These are phyloP conservation scores for Boletales sp. DNA, from an alignment of 768 basidiomycete species.

Conservation along the genomic window DNA sequence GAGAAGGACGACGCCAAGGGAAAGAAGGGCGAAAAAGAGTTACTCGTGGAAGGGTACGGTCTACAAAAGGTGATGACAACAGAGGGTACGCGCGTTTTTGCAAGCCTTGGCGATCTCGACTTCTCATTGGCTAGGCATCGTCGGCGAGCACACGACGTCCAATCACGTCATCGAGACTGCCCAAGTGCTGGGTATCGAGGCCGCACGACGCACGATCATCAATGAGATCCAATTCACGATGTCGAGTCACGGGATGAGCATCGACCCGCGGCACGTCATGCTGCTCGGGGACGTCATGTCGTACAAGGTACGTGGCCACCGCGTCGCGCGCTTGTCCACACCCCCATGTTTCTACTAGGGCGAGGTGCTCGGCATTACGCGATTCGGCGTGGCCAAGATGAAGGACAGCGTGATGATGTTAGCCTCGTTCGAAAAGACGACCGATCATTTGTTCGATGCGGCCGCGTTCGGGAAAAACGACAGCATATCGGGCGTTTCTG, in stretches of 20 bases:
- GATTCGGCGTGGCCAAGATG: constrained; percentile 99
- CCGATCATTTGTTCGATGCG: constrained; percentile 97
- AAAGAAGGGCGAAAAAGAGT: constrained; percentile 84
- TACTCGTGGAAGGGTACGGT: constrained; percentile 96
- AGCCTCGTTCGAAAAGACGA: constrained; percentile 99
- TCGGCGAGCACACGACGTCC: constrained; percentile 88
- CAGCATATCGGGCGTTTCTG: constrained; percentile 92
- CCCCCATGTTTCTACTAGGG: constrained; percentile 49
- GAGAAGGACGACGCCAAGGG: constrained; percentile 78
- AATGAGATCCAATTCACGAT: constrained; percentile 98
- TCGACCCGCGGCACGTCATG: constrained; percentile 99
- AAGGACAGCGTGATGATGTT: constrained; percentile 99
- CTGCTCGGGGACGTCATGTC: constrained; percentile 97
- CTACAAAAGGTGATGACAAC: constrained; percentile 96
- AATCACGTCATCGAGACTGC: constrained; percentile 98
- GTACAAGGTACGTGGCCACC: constrained; percentile 66
- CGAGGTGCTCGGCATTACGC: constrained; percentile 96
- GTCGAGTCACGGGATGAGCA: constrained; percentile 96
- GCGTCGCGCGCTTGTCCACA: background rate
- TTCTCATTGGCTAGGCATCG: constrained; percentile 58
- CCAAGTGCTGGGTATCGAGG: constrained; percentile 96
- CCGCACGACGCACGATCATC: constrained; percentile 89
- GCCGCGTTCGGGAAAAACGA: constrained; percentile 96
- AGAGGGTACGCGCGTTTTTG: constrained; percentile 57
- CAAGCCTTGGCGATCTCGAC: background rate